These are phyloP conservation scores for Sequoiadendron giganteum DNA, from an alignment of 75 land plant species.

Conservation along the genomic window DNA sequence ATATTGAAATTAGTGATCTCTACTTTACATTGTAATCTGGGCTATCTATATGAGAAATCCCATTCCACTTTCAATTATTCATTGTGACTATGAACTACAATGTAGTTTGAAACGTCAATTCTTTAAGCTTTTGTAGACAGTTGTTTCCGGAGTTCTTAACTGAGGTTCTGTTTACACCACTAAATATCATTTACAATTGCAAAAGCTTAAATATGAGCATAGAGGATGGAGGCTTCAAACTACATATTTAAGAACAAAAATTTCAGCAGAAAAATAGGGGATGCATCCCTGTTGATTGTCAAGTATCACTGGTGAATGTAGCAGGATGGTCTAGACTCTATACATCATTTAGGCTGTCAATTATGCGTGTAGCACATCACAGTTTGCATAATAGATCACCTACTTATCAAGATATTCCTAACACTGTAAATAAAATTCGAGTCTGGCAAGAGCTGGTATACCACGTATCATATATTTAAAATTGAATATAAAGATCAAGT, in stretches of 20 bases:
- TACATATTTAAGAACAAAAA: neutral
- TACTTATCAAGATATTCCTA: neutral
- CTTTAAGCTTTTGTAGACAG: too few relatives aligned
- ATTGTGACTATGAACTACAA: too few relatives aligned
- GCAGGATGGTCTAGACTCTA: neutral
- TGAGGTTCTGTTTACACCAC: neutral
- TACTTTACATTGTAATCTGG: too few relatives aligned
- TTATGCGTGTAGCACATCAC: neutral
- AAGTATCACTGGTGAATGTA: neutral
- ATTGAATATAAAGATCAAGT: neutral
- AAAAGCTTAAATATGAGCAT: neutral
- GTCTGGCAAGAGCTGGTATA: neutral
- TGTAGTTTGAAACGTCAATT: too few relatives aligned
- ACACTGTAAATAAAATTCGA: neutral
- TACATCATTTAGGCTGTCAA: neutral
- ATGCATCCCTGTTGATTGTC: neutral
- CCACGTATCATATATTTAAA: neutral
- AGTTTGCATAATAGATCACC: neutral
- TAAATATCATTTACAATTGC: neutral
- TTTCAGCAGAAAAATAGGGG: neutral
- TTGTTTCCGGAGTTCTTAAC: too few relatives aligned
- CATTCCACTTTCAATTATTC: too few relatives aligned
- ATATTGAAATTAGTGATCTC: too few relatives aligned
- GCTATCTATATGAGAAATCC: too few relatives aligned
- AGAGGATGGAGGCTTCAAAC: neutral